Evolutionary conservation across 352 stramenopile species (phyloP).

Genomic region (Phytopythium cucurbitacearum): DNA sequence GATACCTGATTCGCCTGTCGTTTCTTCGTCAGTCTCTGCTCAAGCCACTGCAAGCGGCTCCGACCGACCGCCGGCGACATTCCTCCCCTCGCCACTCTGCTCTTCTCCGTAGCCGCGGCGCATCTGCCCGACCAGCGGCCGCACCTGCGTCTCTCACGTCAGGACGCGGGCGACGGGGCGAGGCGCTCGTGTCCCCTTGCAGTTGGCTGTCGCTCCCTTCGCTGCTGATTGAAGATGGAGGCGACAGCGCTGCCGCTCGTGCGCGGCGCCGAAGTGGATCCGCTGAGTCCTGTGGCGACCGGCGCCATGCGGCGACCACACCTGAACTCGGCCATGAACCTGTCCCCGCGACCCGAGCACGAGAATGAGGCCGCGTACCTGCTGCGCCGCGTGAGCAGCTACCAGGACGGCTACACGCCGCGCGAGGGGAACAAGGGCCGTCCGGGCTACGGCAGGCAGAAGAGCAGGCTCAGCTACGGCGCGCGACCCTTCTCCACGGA

Average conservation of each 20-base stretch:
- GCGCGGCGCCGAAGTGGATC: slow-evolving; percentile 40
- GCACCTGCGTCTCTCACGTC: too few species aligned
- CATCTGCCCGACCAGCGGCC: too few species aligned
- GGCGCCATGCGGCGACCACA: slow-evolving; percentile 11
- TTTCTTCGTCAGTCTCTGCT: too few species aligned
- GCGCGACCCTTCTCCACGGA: slow-evolving; percentile 10
- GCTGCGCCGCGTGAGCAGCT: slow-evolving; percentile 60
- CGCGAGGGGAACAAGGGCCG: slow-evolving; percentile 11
- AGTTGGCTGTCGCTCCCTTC: too few species aligned
- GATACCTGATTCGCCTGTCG: too few species aligned
- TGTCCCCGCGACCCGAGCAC: slow-evolving; percentile 22
- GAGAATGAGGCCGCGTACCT: slow-evolving; percentile 21
- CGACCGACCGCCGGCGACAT: too few species aligned
- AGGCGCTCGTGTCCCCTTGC: too few species aligned
- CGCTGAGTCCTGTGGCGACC: slow-evolving; percentile 9
- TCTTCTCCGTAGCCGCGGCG: too few species aligned
- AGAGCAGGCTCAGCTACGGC: slow-evolving; percentile 8
- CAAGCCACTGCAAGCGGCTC: too few species aligned
- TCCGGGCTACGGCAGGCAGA: slow-evolving; percentile 8
- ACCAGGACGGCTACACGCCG: slow-evolving; percentile 30
- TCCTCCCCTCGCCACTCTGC: too few species aligned
- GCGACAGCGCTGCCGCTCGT: slow-evolving; percentile 42
- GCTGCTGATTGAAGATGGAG: slow-evolving; percentile 24
- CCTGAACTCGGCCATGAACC: slow-evolving; percentile 37
- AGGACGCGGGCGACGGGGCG: too few species aligned